Percentiles rank a stretch among this genome's conserved stretches.
These are phyloP conservation scores for Drechslerella dactyloides DNA, from an alignment of 2,329 filamentous ascomycete species.

Conservation along the genomic window DNA sequence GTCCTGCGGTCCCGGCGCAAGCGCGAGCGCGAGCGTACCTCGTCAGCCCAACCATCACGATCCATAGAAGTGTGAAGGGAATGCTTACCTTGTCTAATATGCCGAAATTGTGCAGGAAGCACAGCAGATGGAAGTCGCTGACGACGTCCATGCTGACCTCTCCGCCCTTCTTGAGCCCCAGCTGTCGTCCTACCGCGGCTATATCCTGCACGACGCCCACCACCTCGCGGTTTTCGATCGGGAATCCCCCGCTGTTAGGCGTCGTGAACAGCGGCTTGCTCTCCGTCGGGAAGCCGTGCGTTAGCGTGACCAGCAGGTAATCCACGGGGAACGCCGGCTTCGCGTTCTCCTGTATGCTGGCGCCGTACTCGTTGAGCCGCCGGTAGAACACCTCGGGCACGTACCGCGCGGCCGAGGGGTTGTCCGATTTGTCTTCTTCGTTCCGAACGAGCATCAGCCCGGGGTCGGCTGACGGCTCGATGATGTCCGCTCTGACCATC, in stretches of 20 bases:
- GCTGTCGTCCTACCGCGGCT: slow-evolving; percentile 69
- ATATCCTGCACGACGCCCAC: slow-evolving; percentile 86
- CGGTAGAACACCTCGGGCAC: slow-evolving; percentile 98
- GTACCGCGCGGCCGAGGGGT: slow-evolving; percentile 74
- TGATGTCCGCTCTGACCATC: slow-evolving; percentile 93
- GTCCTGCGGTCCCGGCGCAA: slow-evolving; percentile 68
- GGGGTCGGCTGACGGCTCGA: slow-evolving; percentile 93
- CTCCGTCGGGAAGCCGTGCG: slow-evolving; percentile 88
- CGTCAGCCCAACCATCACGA: slow-evolving; percentile 54
- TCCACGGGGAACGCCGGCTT: slow-evolving; percentile 96
- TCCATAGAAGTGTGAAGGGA: neutral
- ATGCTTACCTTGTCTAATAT: slow-evolving; percentile 78
- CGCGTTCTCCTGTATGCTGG: slow-evolving; percentile 94
- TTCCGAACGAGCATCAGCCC: slow-evolving; percentile 91
- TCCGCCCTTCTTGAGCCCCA: slow-evolving; percentile 68
- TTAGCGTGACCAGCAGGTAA: slow-evolving; percentile 93
- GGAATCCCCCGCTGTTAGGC: slow-evolving; percentile 70
- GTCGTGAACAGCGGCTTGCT: slow-evolving; percentile 77
- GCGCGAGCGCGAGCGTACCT: neutral
- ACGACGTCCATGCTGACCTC: slow-evolving; percentile 72
- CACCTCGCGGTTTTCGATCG: slow-evolving; percentile 87
- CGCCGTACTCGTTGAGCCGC: slow-evolving; percentile 92
- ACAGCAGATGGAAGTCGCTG: slow-evolving; percentile 94
- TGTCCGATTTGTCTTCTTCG: slow-evolving; percentile 80
- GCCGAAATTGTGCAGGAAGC: slow-evolving; percentile 79